phyloP scores from a whole-genome alignment of 768 basidiomycete species.

The Rhodotorula taiwanensis region DNA sequence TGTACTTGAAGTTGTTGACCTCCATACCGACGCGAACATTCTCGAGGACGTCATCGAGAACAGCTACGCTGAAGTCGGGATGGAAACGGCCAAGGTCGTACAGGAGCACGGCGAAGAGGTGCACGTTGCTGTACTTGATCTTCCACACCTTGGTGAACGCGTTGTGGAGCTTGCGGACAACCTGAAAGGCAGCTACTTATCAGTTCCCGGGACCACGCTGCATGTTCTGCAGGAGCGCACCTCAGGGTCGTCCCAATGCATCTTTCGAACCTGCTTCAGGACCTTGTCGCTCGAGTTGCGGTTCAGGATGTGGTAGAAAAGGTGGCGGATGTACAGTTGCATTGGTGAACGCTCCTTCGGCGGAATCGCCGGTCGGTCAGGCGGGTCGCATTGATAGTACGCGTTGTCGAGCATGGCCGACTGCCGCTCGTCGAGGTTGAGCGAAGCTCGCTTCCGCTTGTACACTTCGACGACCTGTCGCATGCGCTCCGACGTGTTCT shows the following conservation, averaged over 20 bases:
- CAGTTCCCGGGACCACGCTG: no score
- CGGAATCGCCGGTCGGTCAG: conserved; percentile 77
- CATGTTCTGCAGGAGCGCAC: no score
- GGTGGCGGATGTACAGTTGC: conserved; percentile 88
- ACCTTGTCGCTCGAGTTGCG: conserved; percentile 96
- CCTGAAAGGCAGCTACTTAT: no score
- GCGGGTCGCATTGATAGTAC: conserved; percentile 97
- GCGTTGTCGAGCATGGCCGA: conserved; percentile 88
- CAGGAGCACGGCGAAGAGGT: conserved; percentile 83
- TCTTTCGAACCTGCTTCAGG: conserved; percentile 79
- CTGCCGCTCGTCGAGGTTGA: conserved; percentile 88
- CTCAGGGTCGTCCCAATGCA: conserved; percentile 81
- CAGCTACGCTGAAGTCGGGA: conserved; percentile 73
- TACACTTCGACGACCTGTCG: conserved; percentile 66
- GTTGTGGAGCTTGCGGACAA: conserved; percentile 65
- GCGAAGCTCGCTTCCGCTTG: conserved; percentile 85
- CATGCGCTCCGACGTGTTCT: conserved; percentile 80
- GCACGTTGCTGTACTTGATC: conserved; percentile 82
- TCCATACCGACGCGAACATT: conserved; percentile 85
- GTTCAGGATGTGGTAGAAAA: conserved; percentile 86
- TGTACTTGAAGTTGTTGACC: conserved; percentile 87
- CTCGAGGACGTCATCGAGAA: conserved; percentile 92
- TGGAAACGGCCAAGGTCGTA: conserved; percentile 92
- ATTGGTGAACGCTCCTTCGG: conserved; percentile 78
- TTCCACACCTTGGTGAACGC: conserved; percentile 99